A percentile compares a stretch with the other conserved stretches of the same genome.
Conservation (phyloP, 2,329 filamentous ascomycete genomes). For the Hawksworthiomyces lignivorus region DNA sequence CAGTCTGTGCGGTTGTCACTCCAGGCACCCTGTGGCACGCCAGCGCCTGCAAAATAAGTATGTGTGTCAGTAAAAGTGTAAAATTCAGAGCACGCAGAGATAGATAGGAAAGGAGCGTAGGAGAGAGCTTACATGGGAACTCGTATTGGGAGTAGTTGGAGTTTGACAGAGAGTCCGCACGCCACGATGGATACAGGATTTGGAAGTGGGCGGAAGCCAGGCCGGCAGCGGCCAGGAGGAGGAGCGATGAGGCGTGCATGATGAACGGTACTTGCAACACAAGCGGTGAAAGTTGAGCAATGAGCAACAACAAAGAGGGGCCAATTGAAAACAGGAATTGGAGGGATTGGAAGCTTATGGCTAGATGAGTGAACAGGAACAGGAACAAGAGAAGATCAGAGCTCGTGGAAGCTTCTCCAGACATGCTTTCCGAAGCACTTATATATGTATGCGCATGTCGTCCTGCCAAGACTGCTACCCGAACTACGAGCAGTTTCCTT, state of each 20-base stretch:
- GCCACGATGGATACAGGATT: conserved; percentile 40
- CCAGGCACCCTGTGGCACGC: conserved; percentile 32
- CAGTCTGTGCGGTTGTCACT: conserved; percentile 42
- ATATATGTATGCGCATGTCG: not conserved
- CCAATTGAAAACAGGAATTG: too few relatives aligned
- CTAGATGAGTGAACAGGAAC: too few relatives aligned
- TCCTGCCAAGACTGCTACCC: too few relatives aligned
- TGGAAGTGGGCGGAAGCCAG: conserved; percentile 40
- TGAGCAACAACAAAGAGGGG: too few relatives aligned
- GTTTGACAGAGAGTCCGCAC: conserved; percentile 37
- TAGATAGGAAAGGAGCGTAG: not conserved
- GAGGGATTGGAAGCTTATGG: too few relatives aligned
- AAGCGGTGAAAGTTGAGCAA: too few relatives aligned
- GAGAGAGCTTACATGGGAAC: conserved; percentile 38
- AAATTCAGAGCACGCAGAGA: not conserved
- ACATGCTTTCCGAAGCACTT: too few relatives aligned
- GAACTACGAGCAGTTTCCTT: too few relatives aligned
- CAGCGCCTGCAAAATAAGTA: conserved; percentile 38
- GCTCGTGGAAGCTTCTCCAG: not conserved
- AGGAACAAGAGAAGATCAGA: not conserved
- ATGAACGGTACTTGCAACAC: too few relatives aligned
- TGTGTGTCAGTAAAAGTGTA: not conserved
- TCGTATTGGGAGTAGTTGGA: conserved; percentile 40
- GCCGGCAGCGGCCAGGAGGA: conserved; percentile 27
- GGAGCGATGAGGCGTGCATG: conserved; percentile 21